Evolutionary conservation across 805 yeast genomes (phyloP).

Genomic region (Metschnikowia lunata): DNA sequence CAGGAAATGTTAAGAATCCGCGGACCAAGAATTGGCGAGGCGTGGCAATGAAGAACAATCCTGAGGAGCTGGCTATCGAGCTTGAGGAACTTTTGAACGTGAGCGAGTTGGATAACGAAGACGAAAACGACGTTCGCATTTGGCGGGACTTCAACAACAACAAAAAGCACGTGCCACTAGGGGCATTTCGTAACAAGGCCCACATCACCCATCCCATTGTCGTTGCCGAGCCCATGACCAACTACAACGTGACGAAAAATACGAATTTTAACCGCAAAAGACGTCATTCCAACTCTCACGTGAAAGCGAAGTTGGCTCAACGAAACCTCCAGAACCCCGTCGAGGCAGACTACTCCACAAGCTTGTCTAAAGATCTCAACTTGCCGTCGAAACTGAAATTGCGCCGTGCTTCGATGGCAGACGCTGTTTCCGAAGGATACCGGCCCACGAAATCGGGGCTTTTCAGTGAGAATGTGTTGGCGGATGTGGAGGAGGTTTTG

Average conservation of each 20-base stretch:
- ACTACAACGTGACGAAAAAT: conserved; percentile 26
- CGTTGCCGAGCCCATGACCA: conserved; percentile 24
- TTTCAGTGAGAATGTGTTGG: conserved; percentile 69
- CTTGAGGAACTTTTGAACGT: conserved; percentile 84
- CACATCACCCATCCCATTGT: conserved; percentile 20
- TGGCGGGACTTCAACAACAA: conserved; percentile 44
- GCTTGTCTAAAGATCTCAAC: conserved; percentile 12
- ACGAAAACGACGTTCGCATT: conserved; percentile 50
- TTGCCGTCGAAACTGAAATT: conserved; percentile 34
- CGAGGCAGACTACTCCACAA: conserved; percentile 4
- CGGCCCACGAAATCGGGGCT: conserved; percentile 73
- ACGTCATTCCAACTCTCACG: conserved; percentile 11
- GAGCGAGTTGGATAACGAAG: conserved; percentile 76
- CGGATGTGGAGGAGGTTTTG: conserved; percentile 67
- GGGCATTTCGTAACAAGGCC: conserved; percentile 80
- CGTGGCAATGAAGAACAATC: conserved; percentile 13
- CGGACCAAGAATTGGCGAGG: conserved; percentile 22
- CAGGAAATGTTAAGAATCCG: conserved; percentile 9
- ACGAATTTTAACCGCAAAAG: conserved; percentile 21
- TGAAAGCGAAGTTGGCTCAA: conserved; percentile 13
- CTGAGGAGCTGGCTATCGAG: conserved; percentile 39
- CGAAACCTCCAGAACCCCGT: conserved; percentile 10
- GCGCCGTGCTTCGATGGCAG: conserved; percentile 65
- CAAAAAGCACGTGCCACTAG: conserved; percentile 62
- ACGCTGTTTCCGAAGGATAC: conserved; percentile 72